These are phyloP conservation scores for Starmerella asiatica DNA, from an alignment of 805 yeast species.

Conservation along the genomic window DNA sequence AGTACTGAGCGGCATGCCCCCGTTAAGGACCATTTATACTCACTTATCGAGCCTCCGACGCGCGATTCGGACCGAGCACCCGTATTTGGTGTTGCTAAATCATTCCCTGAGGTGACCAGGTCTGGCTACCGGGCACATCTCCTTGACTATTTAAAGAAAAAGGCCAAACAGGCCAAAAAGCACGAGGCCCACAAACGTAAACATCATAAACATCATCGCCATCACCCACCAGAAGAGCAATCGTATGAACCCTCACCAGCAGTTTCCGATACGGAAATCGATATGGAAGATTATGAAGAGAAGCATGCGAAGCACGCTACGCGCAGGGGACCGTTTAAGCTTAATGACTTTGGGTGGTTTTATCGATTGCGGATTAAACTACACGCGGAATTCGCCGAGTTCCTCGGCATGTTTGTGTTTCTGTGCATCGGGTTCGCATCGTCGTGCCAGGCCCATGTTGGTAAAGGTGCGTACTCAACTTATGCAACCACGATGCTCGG, in stretches of 20 bases:
- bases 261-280: background rate
- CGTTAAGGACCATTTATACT: background rate
- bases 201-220: background rate
- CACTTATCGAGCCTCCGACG: background rate
- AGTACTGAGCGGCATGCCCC: background rate
- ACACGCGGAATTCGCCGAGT: conserved; percentile 33
- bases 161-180: no score
- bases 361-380: background rate
- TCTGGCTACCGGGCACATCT: background rate
- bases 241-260: background rate
- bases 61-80: background rate
- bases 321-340: background rate
- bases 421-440: conserved; percentile 38
- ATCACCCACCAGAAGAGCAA: background rate
- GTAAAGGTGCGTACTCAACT: conserved; percentile 31
- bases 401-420: conserved; percentile 37
- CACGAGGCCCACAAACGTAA: background rate
- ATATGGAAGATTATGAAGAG: background rate
- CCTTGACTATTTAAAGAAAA: background rate
- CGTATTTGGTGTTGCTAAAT: background rate
- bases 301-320: background rate
- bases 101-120: background rate
- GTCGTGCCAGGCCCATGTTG: conserved; percentile 34
- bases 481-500: conserved; percentile 33
- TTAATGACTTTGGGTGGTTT: conserved; percentile 1